Evolutionary conservation across 2,329 filamentous ascomycete genomes (phyloP).

Genomic region (Knufia fluminis): DNA sequence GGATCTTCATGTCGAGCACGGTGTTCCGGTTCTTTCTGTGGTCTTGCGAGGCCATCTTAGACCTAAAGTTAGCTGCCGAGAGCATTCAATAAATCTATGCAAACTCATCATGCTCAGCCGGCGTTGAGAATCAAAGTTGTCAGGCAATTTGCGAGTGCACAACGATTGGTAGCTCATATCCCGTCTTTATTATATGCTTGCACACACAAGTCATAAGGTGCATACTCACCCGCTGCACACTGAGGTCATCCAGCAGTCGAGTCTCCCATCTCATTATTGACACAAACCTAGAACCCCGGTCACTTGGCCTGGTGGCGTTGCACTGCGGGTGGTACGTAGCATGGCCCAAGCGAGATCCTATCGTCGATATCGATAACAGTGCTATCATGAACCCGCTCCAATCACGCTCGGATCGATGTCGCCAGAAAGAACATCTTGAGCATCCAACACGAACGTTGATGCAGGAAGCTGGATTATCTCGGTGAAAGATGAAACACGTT

Average conservation of each 20-base stretch:
- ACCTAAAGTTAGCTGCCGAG: background rate
- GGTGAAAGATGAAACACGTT: conserved; percentile 16
- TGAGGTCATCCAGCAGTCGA: background rate
- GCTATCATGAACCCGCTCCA: background rate
- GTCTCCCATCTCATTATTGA: too few species aligned
- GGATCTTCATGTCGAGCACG: background rate
- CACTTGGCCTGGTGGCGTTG: conserved; percentile 5
- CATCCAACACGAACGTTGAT: background rate
- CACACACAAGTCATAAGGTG: background rate
- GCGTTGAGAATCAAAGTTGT: too few species aligned
- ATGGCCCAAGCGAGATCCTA: background rate
- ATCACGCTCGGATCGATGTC: background rate
- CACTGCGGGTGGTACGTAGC: background rate
- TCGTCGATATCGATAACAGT: conserved; percentile 8
- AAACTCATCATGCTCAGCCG: background rate
- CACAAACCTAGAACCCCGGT: too few species aligned
- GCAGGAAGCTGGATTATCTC: conserved; percentile 4
- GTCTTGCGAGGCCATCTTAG: background rate
- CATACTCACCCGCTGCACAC: background rate
- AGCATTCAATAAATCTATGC: background rate
- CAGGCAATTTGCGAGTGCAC: background rate
- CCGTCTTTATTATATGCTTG: background rate
- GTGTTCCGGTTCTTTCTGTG: background rate
- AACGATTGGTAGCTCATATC: background rate
- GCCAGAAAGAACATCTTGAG: background rate